phyloP scores from a whole-genome alignment of 2,329 filamentous ascomycete species.

The Alternaria sp. region DNA sequence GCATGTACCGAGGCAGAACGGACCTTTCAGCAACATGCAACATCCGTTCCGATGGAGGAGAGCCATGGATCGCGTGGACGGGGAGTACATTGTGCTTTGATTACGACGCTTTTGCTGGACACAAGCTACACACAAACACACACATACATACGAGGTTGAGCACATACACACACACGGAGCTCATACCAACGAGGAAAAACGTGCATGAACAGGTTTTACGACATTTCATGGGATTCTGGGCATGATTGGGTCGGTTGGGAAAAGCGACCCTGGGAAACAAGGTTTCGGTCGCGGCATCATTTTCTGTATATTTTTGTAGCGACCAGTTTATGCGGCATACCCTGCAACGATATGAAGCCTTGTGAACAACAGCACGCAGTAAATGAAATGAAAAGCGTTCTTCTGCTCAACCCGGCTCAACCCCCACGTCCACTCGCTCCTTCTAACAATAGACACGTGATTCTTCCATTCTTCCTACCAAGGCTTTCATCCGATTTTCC shows the following conservation, averaged over 20 bases:
- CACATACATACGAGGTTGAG: slow-evolving; percentile 5
- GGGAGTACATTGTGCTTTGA: slow-evolving; percentile 60
- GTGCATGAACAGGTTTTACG: slow-evolving; percentile 7
- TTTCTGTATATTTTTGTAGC: slow-evolving; percentile 11
- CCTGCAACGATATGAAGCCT: background rate
- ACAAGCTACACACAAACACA: slow-evolving; percentile 18
- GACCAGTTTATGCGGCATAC: background rate
- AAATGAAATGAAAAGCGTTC: background rate
- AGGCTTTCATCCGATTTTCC: background rate
- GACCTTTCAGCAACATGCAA: slow-evolving; percentile 33
- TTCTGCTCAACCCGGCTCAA: background rate
- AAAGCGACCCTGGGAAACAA: slow-evolving; percentile 1
- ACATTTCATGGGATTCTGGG: slow-evolving; percentile 5
- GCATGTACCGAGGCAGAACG: slow-evolving; percentile 25
- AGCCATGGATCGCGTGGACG: slow-evolving; percentile 58
- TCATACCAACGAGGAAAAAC: slow-evolving; percentile 3
- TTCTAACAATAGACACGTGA: background rate
- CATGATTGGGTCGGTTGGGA: slow-evolving; percentile 8
- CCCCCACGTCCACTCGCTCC: background rate
- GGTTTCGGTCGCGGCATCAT: background rate
- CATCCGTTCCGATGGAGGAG: slow-evolving; percentile 57
- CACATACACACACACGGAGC: slow-evolving; percentile 4
- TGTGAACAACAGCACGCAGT: background rate
- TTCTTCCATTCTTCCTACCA: no score
- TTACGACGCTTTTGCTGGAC: slow-evolving; percentile 17